A percentile compares a stretch with the other conserved stretches of the same genome.
Conservation (phyloP, 108 stramenopile genomes). For the Cylindrotheca closterium region DNA sequence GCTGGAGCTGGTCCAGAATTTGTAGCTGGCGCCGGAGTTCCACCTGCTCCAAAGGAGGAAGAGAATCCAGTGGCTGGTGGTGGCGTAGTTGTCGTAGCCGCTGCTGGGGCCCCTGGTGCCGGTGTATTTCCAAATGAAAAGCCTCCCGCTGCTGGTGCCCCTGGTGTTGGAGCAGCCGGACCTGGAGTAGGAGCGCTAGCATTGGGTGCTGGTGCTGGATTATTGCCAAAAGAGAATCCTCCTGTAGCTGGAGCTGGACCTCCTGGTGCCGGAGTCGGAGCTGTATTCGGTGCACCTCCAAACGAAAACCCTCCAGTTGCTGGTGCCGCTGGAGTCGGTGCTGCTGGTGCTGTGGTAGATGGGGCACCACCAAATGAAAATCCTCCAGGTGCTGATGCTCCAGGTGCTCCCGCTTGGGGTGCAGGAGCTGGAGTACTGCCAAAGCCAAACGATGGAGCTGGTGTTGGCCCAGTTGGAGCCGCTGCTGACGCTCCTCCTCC, state of each 20-base stretch:
- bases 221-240: conserved; percentile 14
- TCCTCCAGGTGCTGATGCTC: conserved; percentile 15
- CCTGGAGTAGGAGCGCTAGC: neutral
- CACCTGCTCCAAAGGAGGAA: neutral
- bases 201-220: neutral
- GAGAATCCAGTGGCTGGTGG: conserved; percentile 8
- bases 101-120: neutral
- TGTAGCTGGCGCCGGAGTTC: neutral
- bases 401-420: conserved; percentile 3
- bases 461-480: neutral
- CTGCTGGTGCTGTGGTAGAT: conserved; percentile 12
- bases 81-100: conserved; percentile 21
- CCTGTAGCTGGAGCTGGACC: conserved; percentile 29
- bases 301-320: conserved; percentile 18
- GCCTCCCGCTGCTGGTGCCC: conserved; percentile 1
- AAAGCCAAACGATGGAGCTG: conserved; percentile 12
- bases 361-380: conserved; percentile 22
- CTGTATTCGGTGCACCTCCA: conserved; percentile 10
- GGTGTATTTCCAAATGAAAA: no score
- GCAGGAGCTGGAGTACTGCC: conserved; percentile 10
- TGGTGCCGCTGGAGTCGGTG: conserved; percentile 10
- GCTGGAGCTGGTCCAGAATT: conserved; percentile 10
- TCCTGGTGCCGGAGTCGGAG: conserved; percentile 1
- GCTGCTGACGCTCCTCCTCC: neutral
- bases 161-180: conserved; percentile 8